Conservation (phyloP, 1,139 yeast species). For the Candida tropicalis region DNA sequence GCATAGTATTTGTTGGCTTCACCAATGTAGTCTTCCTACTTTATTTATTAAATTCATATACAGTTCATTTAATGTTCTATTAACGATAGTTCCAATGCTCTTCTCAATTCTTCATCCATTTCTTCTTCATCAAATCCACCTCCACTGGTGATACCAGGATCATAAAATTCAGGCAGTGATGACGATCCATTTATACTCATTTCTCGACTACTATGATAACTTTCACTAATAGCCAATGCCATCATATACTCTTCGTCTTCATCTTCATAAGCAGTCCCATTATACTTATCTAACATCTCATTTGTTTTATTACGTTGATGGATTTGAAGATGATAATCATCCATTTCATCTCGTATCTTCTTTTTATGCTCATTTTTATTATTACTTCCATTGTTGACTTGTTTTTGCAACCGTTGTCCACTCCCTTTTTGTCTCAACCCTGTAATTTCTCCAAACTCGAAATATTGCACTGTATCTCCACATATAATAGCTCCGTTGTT, state of each 20-base stretch:
- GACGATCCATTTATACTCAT: conserved; percentile 7
- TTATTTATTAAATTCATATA: not conserved
- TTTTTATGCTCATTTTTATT: conserved; percentile 19
- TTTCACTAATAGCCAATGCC: conserved; percentile 56
- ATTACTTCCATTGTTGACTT: conserved; percentile 13
- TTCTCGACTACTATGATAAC: conserved; percentile 22
- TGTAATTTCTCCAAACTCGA: conserved; percentile 53
- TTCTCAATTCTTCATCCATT: conserved; percentile 19
- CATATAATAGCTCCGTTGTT: conserved; percentile 58
- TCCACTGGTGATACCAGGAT: conserved; percentile 2
- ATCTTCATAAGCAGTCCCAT: conserved; percentile 40
- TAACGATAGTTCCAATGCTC: conserved; percentile 36
- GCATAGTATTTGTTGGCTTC: too few species aligned
- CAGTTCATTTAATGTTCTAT: conserved; percentile 14
- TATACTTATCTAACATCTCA: conserved; percentile 44
- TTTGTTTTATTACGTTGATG: conserved; percentile 23
- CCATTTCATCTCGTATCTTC: conserved; percentile 36
- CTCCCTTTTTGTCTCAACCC: conserved; percentile 1
- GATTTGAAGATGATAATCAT: conserved; percentile 37
- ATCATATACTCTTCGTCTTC: conserved; percentile 51
- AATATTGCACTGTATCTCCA: conserved; percentile 62
- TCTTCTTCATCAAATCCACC: conserved; percentile 13
- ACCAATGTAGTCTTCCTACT: too few species aligned
- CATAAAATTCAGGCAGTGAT: not conserved
- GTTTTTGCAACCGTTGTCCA: conserved; percentile 11